Evolutionary conservation across 495 filamentous ascomycete genomes (phyloP).

Genomic region (Zalerion maritima): DNA sequence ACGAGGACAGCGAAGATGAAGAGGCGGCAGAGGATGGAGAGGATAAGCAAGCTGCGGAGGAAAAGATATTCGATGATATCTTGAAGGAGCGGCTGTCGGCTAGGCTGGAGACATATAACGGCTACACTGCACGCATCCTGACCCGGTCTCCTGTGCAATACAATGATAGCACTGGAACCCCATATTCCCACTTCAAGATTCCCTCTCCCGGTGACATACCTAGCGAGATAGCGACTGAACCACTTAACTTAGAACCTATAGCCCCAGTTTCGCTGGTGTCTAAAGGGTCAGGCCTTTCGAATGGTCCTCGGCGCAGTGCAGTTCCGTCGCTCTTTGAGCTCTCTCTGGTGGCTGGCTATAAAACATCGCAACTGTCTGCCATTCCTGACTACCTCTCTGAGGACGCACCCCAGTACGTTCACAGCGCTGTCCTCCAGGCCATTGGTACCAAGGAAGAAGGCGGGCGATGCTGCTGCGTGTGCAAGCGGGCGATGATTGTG

Average conservation of each 20-base stretch:
- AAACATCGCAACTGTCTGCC: conserved; percentile 14
- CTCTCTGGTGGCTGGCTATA: conserved; percentile 29
- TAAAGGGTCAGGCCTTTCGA: not conserved
- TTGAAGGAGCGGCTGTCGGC: not conserved
- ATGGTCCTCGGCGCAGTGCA: conserved; percentile 4
- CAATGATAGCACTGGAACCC: conserved; percentile 14
- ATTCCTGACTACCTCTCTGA: conserved; percentile 28
- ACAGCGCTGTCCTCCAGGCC: conserved; percentile 25
- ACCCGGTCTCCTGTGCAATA: conserved; percentile 18
- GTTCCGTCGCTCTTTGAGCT: conserved; percentile 46
- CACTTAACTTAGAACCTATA: conserved; percentile 10
- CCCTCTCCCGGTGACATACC: conserved; percentile 2
- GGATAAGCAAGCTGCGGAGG: not conserved
- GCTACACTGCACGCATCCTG: not conserved
- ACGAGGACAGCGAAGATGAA: not conserved
- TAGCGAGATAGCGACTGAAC: conserved; percentile 1
- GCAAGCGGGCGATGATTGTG: conserved; percentile 40
- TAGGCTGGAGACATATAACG: conserved; percentile 7
- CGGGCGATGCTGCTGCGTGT: conserved; percentile 44
- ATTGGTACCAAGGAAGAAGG: conserved; percentile 32
- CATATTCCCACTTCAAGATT: conserved; percentile 14
- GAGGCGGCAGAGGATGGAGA: not conserved
- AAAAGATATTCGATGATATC: not conserved
- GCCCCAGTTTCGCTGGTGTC: conserved; percentile 1
- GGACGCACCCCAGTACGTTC: conserved; percentile 27